These are phyloP conservation scores for Picea abies DNA, from an alignment of 83 land plant species.

Conservation along the genomic window DNA sequence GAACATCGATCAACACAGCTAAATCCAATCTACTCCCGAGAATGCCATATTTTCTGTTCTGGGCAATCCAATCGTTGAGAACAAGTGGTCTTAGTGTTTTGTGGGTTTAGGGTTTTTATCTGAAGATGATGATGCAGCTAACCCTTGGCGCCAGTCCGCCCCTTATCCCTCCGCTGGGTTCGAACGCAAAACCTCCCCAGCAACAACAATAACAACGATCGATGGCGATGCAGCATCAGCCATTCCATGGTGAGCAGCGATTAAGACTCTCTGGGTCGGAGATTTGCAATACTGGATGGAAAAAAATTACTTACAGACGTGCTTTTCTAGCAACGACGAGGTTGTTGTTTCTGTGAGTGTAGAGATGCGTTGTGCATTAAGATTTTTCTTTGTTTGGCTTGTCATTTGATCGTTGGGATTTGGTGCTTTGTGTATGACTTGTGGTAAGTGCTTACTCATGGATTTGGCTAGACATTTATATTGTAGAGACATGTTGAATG, in stretches of 20 bases:
- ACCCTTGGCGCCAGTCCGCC: neutral
- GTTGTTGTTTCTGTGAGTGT: no score
- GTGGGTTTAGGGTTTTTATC: neutral
- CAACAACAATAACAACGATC: conserved; percentile 6
- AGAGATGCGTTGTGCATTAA: no score
- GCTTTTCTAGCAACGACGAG: no score
- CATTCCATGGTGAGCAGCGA: conserved; percentile 6
- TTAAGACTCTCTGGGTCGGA: conserved; percentile 55
- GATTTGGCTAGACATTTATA: no score
- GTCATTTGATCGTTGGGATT: no score
- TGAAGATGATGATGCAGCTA: conserved; percentile 10
- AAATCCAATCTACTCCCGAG: neutral
- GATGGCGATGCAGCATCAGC: conserved; percentile 8
- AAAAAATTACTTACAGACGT: no score
- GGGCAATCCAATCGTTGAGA: neutral
- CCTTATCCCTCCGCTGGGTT: neutral
- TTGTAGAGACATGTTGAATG: no score
- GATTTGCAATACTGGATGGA: conserved; percentile 59
- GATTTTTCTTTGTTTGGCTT: no score
- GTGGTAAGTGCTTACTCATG: no score
- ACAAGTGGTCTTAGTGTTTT: neutral
- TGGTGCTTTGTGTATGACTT: no score
- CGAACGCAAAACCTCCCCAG: conserved; percentile 7
- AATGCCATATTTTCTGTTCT: neutral
- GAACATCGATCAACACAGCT: neutral